These are phyloP conservation scores for Cyberlindnera mycetangii DNA, from an alignment of 805 yeast genomes.

Conservation along the genomic window DNA sequence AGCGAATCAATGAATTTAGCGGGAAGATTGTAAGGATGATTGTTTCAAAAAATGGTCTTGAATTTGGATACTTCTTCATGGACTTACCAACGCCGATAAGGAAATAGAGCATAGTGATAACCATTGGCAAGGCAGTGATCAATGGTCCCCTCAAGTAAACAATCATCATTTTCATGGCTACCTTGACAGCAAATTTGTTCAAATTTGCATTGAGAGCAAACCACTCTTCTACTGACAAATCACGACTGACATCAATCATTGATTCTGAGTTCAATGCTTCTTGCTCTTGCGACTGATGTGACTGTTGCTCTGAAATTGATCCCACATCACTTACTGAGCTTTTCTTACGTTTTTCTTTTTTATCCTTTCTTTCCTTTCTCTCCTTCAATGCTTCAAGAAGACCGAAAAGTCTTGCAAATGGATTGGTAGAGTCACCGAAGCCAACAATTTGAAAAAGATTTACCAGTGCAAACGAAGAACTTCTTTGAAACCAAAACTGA, in stretches of 20 bases:
- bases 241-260: conserved; percentile 3
- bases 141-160: conserved; percentile 68
- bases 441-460: conserved; percentile 75
- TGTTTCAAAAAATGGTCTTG: conserved; percentile 47
- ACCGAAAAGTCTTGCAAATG: conserved; percentile 72
- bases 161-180: conserved; percentile 64
- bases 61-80: conserved; percentile 40
- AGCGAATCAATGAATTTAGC: conserved; percentile 62
- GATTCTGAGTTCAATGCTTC: conserved; percentile 3
- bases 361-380: conserved; percentile 68
- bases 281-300: background rate
- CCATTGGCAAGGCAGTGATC: conserved; percentile 66
- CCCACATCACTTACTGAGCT: conserved; percentile 5
- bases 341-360: conserved; percentile 42
- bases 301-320: background rate
- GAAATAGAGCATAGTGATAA: conserved; percentile 75
- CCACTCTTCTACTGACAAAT: conserved; percentile 41
- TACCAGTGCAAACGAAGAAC: conserved; percentile 71
- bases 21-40: conserved; percentile 59
- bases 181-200: conserved; percentile 56
- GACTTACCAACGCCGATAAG: conserved; percentile 62
- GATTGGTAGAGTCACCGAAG: conserved; percentile 71
- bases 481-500: conserved; percentile 74
- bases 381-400: conserved; percentile 70
- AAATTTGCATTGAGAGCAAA: conserved; percentile 47